phyloP scores from a whole-genome alignment of 2,329 filamentous ascomycete genomes.

The Claviceps quebecensis region DNA sequence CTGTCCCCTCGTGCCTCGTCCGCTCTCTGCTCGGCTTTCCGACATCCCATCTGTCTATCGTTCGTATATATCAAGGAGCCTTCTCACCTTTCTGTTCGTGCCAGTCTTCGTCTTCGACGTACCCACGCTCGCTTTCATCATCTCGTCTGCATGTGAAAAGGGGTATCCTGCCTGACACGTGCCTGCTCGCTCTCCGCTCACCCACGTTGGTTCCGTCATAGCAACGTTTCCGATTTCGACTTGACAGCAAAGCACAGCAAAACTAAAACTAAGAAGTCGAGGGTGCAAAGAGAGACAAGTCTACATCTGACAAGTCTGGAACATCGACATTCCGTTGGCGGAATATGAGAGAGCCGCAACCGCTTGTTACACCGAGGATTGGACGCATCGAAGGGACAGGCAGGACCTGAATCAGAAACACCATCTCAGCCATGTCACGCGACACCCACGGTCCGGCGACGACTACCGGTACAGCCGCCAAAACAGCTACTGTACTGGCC shows the following conservation, averaged over 20 bases:
- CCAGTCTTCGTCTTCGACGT: neutral
- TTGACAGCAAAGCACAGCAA: neutral
- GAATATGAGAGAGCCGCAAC: slow-evolving; percentile 7
- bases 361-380: neutral
- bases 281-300: neutral
- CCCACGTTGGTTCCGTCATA: neutral
- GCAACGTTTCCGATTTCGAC: neutral
- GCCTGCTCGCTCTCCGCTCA: neutral
- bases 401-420: neutral
- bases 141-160: neutral
- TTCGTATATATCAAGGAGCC: neutral
- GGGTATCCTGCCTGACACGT: slow-evolving; percentile 3
- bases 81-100: neutral
- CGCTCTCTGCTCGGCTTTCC: neutral
- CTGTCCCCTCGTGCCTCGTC: neutral
- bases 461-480: slow-evolving; percentile 20
- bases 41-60: neutral
- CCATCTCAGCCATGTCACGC: slow-evolving; percentile 3
- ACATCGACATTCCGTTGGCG: neutral
- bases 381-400: slow-evolving; percentile 2
- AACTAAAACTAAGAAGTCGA: neutral
- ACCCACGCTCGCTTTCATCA: neutral
- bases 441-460: neutral
- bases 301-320: neutral
- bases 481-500: too few species aligned